Percentiles rank a stretch among this genome's conserved stretches.
These are phyloP conservation scores for Ceratocystis harringtonii DNA, from an alignment of 2,329 filamentous ascomycete genomes.

Conservation along the genomic window DNA sequence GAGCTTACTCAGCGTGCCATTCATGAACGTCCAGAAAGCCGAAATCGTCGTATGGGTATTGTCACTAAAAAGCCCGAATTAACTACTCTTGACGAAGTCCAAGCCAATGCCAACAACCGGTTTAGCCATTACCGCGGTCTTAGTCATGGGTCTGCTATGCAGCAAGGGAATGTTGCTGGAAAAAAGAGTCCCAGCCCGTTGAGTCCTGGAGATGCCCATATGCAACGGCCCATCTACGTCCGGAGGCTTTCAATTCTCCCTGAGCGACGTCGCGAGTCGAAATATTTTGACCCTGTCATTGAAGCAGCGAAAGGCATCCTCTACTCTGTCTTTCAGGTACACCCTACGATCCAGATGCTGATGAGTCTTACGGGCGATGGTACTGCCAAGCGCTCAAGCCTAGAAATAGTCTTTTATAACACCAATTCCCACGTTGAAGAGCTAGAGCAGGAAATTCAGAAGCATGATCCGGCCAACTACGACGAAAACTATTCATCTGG, in stretches of 20 bases:
- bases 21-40: slow-evolving; percentile 37
- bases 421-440: slow-evolving; percentile 52
- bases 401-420: slow-evolving; percentile 54
- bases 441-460: slow-evolving; percentile 49
- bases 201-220: slow-evolving; percentile 42
- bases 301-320: slow-evolving; percentile 52
- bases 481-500: slow-evolving; percentile 29
- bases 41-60: slow-evolving; percentile 49
- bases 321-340: slow-evolving; percentile 52
- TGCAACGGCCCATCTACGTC: slow-evolving; percentile 47
- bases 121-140: slow-evolving; percentile 53
- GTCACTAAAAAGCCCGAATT: slow-evolving; percentile 47
- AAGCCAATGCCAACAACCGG: slow-evolving; percentile 40
- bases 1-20: slow-evolving; percentile 38
- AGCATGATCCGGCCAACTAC: slow-evolving; percentile 35
- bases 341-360: slow-evolving; percentile 51
- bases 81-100: slow-evolving; percentile 46
- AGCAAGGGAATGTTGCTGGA: slow-evolving; percentile 29
- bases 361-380: slow-evolving; percentile 47
- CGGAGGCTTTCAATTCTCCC: slow-evolving; percentile 48
- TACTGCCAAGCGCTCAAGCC: slow-evolving; percentile 44
- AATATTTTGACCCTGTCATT: slow-evolving; percentile 43
- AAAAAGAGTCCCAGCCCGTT: slow-evolving; percentile 37
- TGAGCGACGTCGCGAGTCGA: slow-evolving; percentile 47
- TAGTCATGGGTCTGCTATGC: slow-evolving; percentile 55